A percentile compares a stretch with the other conserved stretches of the same genome.
These are phyloP conservation scores for Vitis cinerea DNA, from an alignment of 164 flowering plant genomes.

Conservation along the genomic window DNA sequence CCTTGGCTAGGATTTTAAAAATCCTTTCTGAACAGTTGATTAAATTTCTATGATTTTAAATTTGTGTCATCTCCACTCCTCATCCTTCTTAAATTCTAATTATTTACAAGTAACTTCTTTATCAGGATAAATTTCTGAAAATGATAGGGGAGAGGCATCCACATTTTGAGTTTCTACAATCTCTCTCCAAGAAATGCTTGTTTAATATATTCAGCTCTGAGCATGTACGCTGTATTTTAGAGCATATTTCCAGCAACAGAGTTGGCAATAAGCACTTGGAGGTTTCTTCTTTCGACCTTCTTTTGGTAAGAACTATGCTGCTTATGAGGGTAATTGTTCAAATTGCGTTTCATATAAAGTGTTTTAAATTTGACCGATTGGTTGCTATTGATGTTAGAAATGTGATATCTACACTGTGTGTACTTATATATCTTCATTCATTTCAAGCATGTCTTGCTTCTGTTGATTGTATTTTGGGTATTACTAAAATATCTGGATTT, in stretches of 20 bases:
- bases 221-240: constrained; percentile 55
- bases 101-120: constrained; percentile 11
- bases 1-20: too few relatives aligned
- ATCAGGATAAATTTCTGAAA: constrained; percentile 62
- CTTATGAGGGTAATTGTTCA: neutral
- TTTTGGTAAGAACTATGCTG: constrained; percentile 51
- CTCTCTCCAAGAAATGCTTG: constrained; percentile 64
- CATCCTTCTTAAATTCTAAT: neutral
- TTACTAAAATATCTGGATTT: too few relatives aligned
- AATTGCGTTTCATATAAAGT: neutral
- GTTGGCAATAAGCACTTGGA: constrained; percentile 28
- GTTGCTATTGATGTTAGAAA: too few relatives aligned
- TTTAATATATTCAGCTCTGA: constrained; percentile 66
- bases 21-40: too few relatives aligned
- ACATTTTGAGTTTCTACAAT: constrained; percentile 54
- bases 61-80: neutral
- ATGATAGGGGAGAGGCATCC: constrained; percentile 56
- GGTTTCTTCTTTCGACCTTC: constrained; percentile 49
- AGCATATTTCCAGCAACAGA: constrained; percentile 36
- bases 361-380: too few relatives aligned
- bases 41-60: neutral
- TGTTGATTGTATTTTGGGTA: too few relatives aligned
- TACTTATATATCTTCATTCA: too few relatives aligned
- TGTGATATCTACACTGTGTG: too few relatives aligned
- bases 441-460: too few relatives aligned